Base-by-base conservation (phyloP, 2,329 filamentous ascomycete genomes). In the Alternaria metachromatica region DNA sequence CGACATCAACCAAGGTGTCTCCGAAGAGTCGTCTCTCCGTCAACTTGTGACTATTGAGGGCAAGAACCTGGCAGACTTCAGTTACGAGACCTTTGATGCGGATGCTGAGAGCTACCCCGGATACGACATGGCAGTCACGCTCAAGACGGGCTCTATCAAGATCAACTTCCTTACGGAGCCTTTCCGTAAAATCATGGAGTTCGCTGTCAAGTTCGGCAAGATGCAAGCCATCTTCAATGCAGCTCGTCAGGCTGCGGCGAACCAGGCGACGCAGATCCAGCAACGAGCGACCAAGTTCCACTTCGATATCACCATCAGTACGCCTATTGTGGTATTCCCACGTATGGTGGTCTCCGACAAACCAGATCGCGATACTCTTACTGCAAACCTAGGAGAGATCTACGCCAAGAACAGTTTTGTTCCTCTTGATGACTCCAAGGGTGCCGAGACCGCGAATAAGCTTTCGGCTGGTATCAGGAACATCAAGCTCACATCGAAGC, bases 171-270 rank as follows among this genome's bases (percentile, higher is more conserved):
- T 98, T 5, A 95, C 97, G 65, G 96, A 99, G 79, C 96, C 96
- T 0, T 97, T 98, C 84, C 89, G 96, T 56, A 98, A 98, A 82
- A 98, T 99, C 68, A 93, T 99, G 80, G 93, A 96, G 70, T 99
- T 99, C 80, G 85, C 97, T 46, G 94, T 99, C 78, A 99, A 99
- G 75, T 99, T 99, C 78, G 96, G 96, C 64, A 97, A 97, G 81
- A 99, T 99, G 96, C 96, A 99, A 80, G 95, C 96, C 21, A 92
- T 99, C 57, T 99, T 97, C 84, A 99, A 99, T 76, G 95, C 96
- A 45, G 96, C 96, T 12, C 89, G 96, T 33, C 93, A 97, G 80
- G 96, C 95, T 43, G 96, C 96, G 3, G 93, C 96, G 43, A 95
- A 92, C 65, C 94, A 97, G 79, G 96, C 96, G 10, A 97, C 88